Evolutionary conservation across 345 rosid genomes (phyloP), one percentile per base, ranked within the genome.

Genomic region (Pelargonium nanum): DNA sequence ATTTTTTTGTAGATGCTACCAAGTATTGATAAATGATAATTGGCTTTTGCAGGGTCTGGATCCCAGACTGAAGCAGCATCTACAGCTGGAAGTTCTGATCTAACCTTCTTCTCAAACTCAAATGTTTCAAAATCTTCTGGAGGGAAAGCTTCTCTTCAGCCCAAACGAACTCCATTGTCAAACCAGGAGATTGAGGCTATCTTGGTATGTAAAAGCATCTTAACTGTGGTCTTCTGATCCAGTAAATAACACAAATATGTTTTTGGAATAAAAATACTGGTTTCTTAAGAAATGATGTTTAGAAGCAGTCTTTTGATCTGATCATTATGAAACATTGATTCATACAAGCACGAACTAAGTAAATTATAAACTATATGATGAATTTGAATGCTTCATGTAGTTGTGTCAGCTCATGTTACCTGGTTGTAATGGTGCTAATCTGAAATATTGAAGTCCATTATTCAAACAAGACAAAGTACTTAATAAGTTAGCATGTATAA

Each of bases 131-230:
- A 50, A 48, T 55, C 78, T 52, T 64, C 69, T 22, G 83, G 89
- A 60, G 96, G 96, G 52, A 83, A 83, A 71, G 96, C 96, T 32
- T 85, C 96, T 56, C 68, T 82, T 54, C 96, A 85, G 76, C 96
- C 86, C 26, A 85, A 81, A 65, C 83, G 96, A 59, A 77, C 82
- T 0, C 89, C 89, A 0, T 53, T 85, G 17, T 78, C 87, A 4
- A 83, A 80, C 48, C 88, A 88, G 59, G 96, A 88, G 74, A 88
- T 83, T 56, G 86, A 83, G 63, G 83, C 91, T 4, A 83, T 85
- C 57, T 61, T 83, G 89, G 96, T 88, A 59, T 48, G 75, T 71
- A 26, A 30, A 61, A 0, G 19, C 32, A 24, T 55, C 30, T 48
- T 59, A 1, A 1, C 12, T 34, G 6, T 10, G 1, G 45, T 34